Conservation (phyloP, 1,284 basidiomycete species). For the Golubevia sp. region DNA sequence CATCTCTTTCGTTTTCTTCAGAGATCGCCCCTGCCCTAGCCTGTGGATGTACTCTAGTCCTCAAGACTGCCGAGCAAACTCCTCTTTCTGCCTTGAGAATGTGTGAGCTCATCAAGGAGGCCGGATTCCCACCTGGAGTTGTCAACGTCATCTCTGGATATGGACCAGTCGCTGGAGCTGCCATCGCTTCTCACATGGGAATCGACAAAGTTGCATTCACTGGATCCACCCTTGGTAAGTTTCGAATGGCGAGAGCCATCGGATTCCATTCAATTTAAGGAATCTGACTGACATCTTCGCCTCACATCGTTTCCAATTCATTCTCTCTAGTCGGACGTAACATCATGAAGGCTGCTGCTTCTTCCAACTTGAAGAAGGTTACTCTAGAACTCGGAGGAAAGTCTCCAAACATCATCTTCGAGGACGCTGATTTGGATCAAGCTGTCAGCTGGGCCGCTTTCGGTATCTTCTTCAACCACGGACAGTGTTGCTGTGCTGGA, state of each 20-base stretch:
- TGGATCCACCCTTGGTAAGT: conserved; percentile 65
- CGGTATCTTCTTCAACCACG: conserved; percentile 77
- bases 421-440: conserved; percentile 70
- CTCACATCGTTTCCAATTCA: too few relatives aligned
- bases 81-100: conserved; percentile 74
- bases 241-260: background rate
- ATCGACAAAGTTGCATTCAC: conserved; percentile 69
- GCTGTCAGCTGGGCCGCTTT: conserved; percentile 80
- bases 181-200: conserved; percentile 67
- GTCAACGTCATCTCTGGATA: conserved; percentile 77
- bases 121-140: conserved; percentile 85
- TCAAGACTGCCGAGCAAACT: conserved; percentile 75
- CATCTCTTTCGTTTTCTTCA: conserved; percentile 77
- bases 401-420: conserved; percentile 71
- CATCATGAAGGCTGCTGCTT: conserved; percentile 80
- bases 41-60: conserved; percentile 46
- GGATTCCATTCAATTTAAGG: background rate
- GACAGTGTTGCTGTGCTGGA: conserved; percentile 83
- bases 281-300: too few relatives aligned
- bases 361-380: conserved; percentile 86
- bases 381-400: conserved; percentile 93
- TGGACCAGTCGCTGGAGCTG: conserved; percentile 71
- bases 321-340: conserved; percentile 74
- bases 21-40: conserved; percentile 69
- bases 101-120: conserved; percentile 77